Percentiles rank a stretch among this genome's conserved stretches.
These are phyloP conservation scores for Apiospora phragmitis DNA, from an alignment of 2,329 filamentous ascomycete species.

Conservation along the genomic window DNA sequence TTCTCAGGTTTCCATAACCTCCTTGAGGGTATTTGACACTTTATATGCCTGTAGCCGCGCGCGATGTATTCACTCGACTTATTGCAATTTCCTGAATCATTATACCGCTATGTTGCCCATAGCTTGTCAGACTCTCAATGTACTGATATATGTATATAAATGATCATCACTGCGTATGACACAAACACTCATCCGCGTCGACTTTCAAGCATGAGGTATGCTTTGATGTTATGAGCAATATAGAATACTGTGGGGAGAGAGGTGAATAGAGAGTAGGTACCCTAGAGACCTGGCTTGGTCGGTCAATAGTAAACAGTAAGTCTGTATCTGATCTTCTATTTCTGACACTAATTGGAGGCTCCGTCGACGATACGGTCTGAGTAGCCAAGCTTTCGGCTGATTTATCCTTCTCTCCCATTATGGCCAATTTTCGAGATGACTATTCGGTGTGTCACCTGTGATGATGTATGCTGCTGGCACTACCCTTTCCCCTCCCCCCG, in stretches of 20 bases:
- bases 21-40: too few species aligned
- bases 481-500: background rate
- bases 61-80: background rate
- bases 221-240: background rate
- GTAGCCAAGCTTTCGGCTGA: too few species aligned
- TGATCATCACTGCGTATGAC: background rate
- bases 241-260: background rate
- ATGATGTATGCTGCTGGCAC: background rate
- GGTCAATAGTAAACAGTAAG: too few species aligned
- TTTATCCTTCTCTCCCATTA: background rate
- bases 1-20: background rate
- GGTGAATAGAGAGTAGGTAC: background rate
- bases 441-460: background rate
- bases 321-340: too few species aligned
- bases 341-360: too few species aligned
- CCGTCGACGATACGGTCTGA: too few species aligned
- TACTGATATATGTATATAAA: background rate
- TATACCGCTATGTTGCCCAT: background rate
- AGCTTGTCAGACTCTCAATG: background rate
- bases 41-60: background rate
- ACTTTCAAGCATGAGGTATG: background rate
- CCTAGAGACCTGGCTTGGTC: background rate
- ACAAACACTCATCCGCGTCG: background rate
- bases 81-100: background rate
- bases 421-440: background rate